phyloP scores from a whole-genome alignment of 805 yeast species.

The Starmerella cellae region DNA sequence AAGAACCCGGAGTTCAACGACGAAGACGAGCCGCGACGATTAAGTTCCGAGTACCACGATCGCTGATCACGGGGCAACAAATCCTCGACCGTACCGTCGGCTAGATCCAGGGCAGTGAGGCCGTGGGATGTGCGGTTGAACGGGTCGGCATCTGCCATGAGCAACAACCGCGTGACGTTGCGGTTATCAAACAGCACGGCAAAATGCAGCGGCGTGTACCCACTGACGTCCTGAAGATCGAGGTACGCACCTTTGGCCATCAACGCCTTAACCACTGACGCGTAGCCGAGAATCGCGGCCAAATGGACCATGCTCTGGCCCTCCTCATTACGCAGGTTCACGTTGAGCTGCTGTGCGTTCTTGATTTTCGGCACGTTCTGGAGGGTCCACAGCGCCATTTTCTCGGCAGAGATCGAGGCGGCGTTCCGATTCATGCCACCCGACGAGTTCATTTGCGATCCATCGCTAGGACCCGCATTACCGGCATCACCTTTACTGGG shows the following conservation, averaged over 20 bases:
- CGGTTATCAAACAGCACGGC: constrained; percentile 68
- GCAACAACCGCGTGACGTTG: constrained; percentile 27
- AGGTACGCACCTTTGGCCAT: constrained; percentile 44
- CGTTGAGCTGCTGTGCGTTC: constrained; percentile 39
- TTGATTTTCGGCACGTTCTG: constrained; percentile 24
- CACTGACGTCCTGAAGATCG: constrained; percentile 64
- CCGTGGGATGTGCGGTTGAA: constrained; percentile 22
- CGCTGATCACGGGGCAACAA: constrained; percentile 23
- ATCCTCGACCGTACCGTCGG: constrained; percentile 23
- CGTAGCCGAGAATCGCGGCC: constrained; percentile 64
- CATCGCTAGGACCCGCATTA: background rate
- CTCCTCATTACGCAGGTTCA: constrained; percentile 67
- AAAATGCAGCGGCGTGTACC: constrained; percentile 76
- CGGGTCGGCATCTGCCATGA: constrained; percentile 22
- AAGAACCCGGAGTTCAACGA: constrained; percentile 6
- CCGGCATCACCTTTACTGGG: background rate
- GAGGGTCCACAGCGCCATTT: constrained; percentile 21
- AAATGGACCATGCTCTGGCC: constrained; percentile 85
- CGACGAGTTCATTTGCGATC: background rate
- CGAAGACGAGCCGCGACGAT: constrained; percentile 20
- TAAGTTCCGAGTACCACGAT: constrained; percentile 19
- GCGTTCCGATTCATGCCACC: too few species aligned
- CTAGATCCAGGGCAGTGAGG: constrained; percentile 30
- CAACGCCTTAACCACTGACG: constrained; percentile 46
- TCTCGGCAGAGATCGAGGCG: constrained; percentile 18